Conservation (phyloP, 192 early-diverging fungal genomes). For the Chytriomyces confervae region DNA sequence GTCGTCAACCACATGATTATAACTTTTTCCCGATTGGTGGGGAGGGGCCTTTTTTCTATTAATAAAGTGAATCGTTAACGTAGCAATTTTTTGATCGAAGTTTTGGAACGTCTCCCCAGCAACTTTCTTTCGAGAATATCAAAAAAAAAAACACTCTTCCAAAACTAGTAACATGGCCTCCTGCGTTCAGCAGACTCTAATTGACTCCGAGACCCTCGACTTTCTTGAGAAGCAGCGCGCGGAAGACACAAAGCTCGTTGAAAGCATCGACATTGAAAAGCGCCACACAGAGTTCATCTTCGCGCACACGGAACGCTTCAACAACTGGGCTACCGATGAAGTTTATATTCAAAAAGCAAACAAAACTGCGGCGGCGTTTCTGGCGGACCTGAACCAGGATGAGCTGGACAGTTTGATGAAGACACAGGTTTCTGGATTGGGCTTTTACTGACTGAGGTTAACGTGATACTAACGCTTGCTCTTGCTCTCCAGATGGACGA, state of each 20-base stretch:
- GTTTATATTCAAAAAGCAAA: neutral
- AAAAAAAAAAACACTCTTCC: neutral
- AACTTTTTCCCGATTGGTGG: too few relatives aligned
- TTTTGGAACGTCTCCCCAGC: too few relatives aligned
- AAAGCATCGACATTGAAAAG: neutral
- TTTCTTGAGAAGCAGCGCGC: neutral
- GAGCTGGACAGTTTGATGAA: neutral
- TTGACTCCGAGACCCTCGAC: neutral
- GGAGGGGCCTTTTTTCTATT: too few relatives aligned
- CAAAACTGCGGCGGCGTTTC: neutral
- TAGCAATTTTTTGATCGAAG: too few relatives aligned
- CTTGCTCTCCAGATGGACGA: neutral
- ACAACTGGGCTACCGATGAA: neutral
- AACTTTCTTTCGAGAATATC: constrained; percentile 26
- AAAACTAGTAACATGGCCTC: neutral
- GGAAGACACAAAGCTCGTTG: neutral
- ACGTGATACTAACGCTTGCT: too few relatives aligned
- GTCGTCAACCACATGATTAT: too few relatives aligned
- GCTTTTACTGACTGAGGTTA: too few relatives aligned
- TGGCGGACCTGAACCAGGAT: neutral
- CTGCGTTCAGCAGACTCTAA: neutral
- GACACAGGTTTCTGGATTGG: neutral
- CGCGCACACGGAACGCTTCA: neutral
- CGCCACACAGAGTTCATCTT: neutral
- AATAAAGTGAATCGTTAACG: too few relatives aligned